These are phyloP conservation scores for Backusella luteola DNA, from an alignment of 192 early-diverging fungal species.

Conservation along the genomic window DNA sequence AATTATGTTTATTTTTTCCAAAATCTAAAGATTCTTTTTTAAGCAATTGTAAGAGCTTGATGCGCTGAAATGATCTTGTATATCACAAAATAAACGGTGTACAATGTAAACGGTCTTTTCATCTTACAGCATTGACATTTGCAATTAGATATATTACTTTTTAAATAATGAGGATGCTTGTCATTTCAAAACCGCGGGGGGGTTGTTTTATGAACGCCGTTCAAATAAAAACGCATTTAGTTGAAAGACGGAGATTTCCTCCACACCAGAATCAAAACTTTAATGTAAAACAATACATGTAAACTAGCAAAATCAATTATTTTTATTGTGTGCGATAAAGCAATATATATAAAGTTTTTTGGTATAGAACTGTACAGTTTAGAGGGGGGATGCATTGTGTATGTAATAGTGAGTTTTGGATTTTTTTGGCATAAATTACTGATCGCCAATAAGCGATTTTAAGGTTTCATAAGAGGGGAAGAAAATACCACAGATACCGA, in stretches of 20 bases:
- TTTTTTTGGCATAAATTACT: not conserved
- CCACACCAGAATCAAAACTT: not conserved
- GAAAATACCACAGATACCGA: conserved; percentile 75
- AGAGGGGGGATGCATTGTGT: not conserved
- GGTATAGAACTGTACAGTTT: not conserved
- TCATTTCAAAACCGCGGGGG: too few relatives aligned
- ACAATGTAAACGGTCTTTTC: not conserved
- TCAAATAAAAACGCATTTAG: not conserved
- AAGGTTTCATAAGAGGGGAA: conserved; percentile 69
- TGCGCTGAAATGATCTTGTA: too few relatives aligned
- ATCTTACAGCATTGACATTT: not conserved
- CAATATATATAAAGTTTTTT: not conserved
- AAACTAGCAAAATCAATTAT: not conserved
- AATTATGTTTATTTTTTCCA: not conserved
- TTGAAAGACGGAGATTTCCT: not conserved
- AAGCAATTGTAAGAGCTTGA: too few relatives aligned
- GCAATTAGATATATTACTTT: too few relatives aligned
- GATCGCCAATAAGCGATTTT: conserved; percentile 39
- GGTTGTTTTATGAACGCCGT: not conserved
- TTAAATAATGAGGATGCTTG: too few relatives aligned
- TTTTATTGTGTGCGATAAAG: not conserved
- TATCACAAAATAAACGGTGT: too few relatives aligned
- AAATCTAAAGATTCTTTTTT: not conserved
- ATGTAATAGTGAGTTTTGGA: not conserved
- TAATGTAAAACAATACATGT: not conserved